Evolutionary conservation across 2,329 filamentous ascomycete species (phyloP).

Genomic region (Colletotrichum cordylinicola): DNA sequence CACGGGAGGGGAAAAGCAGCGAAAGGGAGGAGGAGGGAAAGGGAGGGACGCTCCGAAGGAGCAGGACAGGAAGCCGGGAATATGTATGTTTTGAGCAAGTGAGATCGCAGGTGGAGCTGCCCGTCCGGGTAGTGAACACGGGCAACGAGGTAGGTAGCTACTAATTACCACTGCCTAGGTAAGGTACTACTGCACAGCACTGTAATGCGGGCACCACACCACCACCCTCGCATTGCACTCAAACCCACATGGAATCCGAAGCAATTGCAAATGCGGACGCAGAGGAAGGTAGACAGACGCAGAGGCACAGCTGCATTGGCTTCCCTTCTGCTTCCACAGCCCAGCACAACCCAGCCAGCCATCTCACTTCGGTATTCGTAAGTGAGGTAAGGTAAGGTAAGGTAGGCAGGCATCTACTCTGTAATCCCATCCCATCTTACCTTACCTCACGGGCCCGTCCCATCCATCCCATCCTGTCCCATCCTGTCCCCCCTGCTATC

Average conservation of each 20-base stretch:
- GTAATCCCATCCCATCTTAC: not conserved
- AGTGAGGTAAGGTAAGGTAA: not conserved
- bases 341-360: not conserved
- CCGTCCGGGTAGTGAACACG: not conserved
- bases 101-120: conserved; percentile 8
- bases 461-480: not conserved
- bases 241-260: not conserved
- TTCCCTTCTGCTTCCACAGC: not conserved
- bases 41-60: conserved; percentile 9
- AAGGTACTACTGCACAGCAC: not conserved
- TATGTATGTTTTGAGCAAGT: conserved; percentile 23
- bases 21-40: conserved; percentile 10
- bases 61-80: conserved; percentile 17
- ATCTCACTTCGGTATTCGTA: not conserved
- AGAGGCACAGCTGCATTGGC: not conserved
- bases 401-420: not conserved
- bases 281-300: not conserved
- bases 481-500: not conserved
- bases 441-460: not conserved
- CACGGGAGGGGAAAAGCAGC: not conserved
- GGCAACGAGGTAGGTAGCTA: not conserved
- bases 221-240: not conserved
- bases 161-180: not conserved
- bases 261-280: not conserved
- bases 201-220: not conserved